These are phyloP conservation scores for Gnaphalium uliginosum DNA, from an alignment of 129 eudicot genomes.

Conservation along the genomic window DNA sequence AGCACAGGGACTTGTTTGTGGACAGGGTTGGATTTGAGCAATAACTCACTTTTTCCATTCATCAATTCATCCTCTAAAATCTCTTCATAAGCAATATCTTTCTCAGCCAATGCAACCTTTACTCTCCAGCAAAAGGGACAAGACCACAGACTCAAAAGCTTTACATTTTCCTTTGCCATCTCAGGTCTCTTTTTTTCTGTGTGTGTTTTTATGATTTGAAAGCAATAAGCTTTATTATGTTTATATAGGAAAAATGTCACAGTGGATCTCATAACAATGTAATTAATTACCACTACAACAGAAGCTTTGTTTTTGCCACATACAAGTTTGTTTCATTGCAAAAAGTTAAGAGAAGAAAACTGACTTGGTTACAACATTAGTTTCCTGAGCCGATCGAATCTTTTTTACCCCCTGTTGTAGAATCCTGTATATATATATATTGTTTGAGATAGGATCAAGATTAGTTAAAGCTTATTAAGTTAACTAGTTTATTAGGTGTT, in stretches of 20 bases:
- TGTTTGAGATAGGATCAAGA: too few relatives aligned
- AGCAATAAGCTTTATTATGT: not conserved
- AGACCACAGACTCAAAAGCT: conserved; percentile 59
- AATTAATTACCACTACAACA: too few relatives aligned
- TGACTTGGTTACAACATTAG: too few relatives aligned
- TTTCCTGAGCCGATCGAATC: too few relatives aligned
- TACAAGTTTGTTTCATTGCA: not conserved
- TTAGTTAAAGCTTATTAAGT: too few relatives aligned
- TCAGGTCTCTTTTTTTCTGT: not conserved
- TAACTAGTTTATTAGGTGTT: too few relatives aligned
- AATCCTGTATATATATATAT: not conserved
- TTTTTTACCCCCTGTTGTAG: too few relatives aligned
- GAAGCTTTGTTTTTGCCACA: not conserved
- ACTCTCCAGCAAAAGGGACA: conserved; percentile 70
- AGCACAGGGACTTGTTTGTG: conserved; percentile 65
- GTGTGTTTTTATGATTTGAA: conserved; percentile 14
- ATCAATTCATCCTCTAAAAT: conserved; percentile 54
- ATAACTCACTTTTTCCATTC: conserved; percentile 65
- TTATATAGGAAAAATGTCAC: not conserved
- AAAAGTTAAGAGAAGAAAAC: too few relatives aligned
- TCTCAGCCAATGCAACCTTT: conserved; percentile 61
- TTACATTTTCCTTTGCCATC: conserved; percentile 48
- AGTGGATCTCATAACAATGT: not conserved
- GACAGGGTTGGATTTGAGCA: conserved; percentile 59
- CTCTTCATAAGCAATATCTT: conserved; percentile 50